Percentiles rank a stretch among this genome's conserved stretches.
phyloP scores from a whole-genome alignment of 352 stramenopile species.

The Globisporangium cystogenes region DNA sequence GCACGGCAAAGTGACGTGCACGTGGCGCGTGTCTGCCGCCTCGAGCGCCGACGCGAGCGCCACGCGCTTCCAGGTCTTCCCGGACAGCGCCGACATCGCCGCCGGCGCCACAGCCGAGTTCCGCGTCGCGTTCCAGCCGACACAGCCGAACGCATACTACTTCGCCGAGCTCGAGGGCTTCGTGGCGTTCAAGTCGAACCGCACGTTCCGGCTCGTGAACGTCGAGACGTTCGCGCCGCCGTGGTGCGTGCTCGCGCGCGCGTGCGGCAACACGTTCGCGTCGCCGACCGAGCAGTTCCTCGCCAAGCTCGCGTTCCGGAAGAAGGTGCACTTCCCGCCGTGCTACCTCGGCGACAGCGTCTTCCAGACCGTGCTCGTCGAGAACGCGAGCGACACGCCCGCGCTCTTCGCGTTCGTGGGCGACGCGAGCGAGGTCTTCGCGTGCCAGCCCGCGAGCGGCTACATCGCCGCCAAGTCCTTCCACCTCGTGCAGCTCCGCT shows the following conservation, averaged over 20 bases:
- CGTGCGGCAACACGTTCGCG: slow-evolving; percentile 86
- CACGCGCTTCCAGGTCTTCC: slow-evolving; percentile 67
- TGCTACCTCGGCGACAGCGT: slow-evolving; percentile 86
- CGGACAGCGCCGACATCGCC: slow-evolving; percentile 70
- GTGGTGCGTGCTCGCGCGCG: slow-evolving; percentile 76
- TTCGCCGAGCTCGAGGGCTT: slow-evolving; percentile 86
- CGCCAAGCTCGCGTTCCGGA: slow-evolving; percentile 70
- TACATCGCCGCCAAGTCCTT: slow-evolving; percentile 77
- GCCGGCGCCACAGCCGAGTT: slow-evolving; percentile 75
- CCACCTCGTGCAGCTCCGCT: slow-evolving; percentile 79
- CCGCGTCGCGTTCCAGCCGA: slow-evolving; percentile 75
- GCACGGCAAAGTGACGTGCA: slow-evolving; percentile 80
- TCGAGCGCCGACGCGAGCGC: background rate
- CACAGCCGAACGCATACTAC: slow-evolving; percentile 82
- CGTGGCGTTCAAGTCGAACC: slow-evolving; percentile 90
- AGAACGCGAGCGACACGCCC: slow-evolving; percentile 87
- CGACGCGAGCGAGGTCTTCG: slow-evolving; percentile 58
- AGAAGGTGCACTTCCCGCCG: slow-evolving; percentile 73
- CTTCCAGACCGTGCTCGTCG: slow-evolving; percentile 85
- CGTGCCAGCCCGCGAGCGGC: slow-evolving; percentile 60
- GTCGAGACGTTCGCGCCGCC: slow-evolving; percentile 89
- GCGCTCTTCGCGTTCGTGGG: slow-evolving; percentile 78
- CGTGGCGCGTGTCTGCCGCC: slow-evolving; percentile 55
- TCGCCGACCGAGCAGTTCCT: slow-evolving; percentile 84
- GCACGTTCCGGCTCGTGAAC: slow-evolving; percentile 92